These are phyloP conservation scores for Iris pallida DNA, from an alignment of 116 monocot genomes.

Conservation along the genomic window DNA sequence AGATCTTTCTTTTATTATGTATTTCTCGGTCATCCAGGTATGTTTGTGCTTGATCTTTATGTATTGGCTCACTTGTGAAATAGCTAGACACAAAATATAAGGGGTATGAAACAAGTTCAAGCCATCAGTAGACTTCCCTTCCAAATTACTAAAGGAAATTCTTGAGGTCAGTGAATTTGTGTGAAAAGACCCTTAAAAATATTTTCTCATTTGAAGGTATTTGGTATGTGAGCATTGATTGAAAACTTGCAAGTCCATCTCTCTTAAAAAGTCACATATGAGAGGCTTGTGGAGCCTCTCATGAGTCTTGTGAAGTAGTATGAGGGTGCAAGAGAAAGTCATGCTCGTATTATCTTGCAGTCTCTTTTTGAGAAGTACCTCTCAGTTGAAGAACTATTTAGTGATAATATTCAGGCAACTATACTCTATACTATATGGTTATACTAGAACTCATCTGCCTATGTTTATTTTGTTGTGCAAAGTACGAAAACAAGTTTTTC, in stretches of 20 bases:
- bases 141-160: constrained; percentile 74
- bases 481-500: not conserved
- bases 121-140: constrained; percentile 72
- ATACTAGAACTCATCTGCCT: not conserved
- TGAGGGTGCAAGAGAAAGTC: constrained; percentile 96
- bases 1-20: not conserved
- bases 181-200: too few species aligned
- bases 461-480: not conserved
- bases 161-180: constrained; percentile 58
- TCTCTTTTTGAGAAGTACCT: constrained; percentile 95
- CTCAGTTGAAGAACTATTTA: constrained; percentile 91
- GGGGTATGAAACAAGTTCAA: constrained; percentile 62
- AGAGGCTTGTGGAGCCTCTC: constrained; percentile 97
- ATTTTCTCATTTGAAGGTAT: not conserved
- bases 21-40: not conserved
- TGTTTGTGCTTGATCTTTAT: constrained; percentile 1
- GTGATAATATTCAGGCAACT: constrained; percentile 81
- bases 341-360: constrained; percentile 78
- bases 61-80: not conserved
- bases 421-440: not conserved
- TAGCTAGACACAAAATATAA: constrained; percentile 84
- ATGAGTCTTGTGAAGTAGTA: constrained; percentile 87
- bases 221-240: not conserved
- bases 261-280: constrained; percentile 61
- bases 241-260: constrained; percentile 49